These are phyloP conservation scores for Marchantia paleacea DNA, from an alignment of 225 moss, liverwort and hornwort genomes.

Conservation along the genomic window DNA sequence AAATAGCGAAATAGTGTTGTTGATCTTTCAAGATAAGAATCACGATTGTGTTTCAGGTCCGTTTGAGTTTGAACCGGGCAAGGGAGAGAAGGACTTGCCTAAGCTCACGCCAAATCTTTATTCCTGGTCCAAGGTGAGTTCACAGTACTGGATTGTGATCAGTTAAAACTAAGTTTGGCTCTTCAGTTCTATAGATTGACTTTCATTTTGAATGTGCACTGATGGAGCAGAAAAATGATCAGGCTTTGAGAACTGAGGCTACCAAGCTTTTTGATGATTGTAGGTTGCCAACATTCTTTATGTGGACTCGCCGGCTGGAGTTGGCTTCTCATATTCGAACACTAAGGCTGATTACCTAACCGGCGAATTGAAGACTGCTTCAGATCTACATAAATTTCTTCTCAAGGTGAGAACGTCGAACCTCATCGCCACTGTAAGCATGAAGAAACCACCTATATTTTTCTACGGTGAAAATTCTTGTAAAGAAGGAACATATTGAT, in stretches of 20 bases:
- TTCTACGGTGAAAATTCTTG: too few relatives aligned
- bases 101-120: conserved; percentile 66
- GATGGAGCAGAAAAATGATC: background rate
- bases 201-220: background rate
- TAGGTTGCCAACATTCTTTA: conserved; percentile 82
- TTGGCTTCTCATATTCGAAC: conserved; percentile 72
- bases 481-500: too few relatives aligned
- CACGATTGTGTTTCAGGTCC: conserved; percentile 49
- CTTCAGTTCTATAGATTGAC: background rate
- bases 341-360: conserved; percentile 66
- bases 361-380: conserved; percentile 74
- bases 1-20: too few relatives aligned
- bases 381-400: conserved; percentile 69
- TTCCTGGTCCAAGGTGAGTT: conserved; percentile 70
- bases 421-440: too few relatives aligned
- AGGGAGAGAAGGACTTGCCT: conserved; percentile 42
- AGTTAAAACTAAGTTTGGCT: background rate
- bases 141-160: background rate
- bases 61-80: conserved; percentile 62
- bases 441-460: too few relatives aligned
- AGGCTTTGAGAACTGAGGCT: background rate
- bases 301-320: conserved; percentile 89
- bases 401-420: conserved; percentile 47
- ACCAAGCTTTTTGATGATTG: conserved; percentile 11
- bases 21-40: background rate